These are phyloP conservation scores for Medicago lupulina DNA, from an alignment of 306 rosid species.

Conservation along the genomic window DNA sequence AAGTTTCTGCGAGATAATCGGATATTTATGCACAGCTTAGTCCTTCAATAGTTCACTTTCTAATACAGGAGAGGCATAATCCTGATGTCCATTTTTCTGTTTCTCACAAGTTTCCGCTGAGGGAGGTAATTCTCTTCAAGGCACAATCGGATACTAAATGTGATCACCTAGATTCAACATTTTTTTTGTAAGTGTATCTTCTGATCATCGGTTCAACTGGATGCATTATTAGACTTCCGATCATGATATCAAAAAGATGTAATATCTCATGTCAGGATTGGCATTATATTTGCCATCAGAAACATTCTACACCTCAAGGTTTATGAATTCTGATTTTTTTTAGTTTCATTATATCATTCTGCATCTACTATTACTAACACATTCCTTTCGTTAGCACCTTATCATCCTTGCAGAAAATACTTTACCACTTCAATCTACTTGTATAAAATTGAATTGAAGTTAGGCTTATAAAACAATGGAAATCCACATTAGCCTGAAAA, in stretches of 20 bases:
- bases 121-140: neutral
- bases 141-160: neutral
- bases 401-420: conserved; percentile 50
- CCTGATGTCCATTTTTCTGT: neutral
- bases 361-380: conserved; percentile 15
- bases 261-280: conserved; percentile 73
- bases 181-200: neutral
- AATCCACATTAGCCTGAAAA: neutral
- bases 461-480: neutral
- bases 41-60: neutral
- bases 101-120: neutral
- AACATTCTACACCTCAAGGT: conserved; percentile 78
- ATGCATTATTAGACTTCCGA: neutral
- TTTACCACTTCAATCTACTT: conserved; percentile 24
- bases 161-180: neutral
- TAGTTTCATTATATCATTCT: conserved; percentile 6
- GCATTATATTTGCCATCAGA: conserved; percentile 61
- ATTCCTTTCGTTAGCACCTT: neutral
- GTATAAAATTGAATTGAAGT: neutral
- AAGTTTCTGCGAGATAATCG: neutral
- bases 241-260: conserved; percentile 62
- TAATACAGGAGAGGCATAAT: no score
- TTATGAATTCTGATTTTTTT: conserved; percentile 16
- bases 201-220: neutral
- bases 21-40: neutral